phyloP scores from a whole-genome alignment of 1,284 basidiomycete species.

The Grifola frondosa region DNA sequence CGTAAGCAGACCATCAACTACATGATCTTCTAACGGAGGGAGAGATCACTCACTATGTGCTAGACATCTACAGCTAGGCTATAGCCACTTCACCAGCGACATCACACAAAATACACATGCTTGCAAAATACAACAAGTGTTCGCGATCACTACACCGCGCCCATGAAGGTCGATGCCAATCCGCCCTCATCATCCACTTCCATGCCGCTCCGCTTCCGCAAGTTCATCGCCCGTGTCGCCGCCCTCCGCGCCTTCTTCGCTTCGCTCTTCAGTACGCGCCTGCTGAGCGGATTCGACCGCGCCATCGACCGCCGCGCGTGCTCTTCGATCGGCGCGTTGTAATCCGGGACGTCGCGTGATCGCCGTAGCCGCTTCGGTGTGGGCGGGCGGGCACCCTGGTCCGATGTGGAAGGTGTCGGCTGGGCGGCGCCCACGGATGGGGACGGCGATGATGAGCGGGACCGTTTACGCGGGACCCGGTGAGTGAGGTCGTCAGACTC shows the following conservation, averaged over 20 bases:
- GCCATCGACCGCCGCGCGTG: constrained; percentile 42
- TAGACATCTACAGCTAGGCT: too few relatives aligned
- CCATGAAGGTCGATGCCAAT: constrained; percentile 29
- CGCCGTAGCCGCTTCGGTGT: constrained; percentile 60
- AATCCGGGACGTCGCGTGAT: constrained; percentile 48
- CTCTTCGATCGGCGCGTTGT: constrained; percentile 45
- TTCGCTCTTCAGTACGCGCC: constrained; percentile 57
- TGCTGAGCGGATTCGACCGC: constrained; percentile 53
- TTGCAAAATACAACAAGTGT: too few relatives aligned
- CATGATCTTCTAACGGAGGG: too few relatives aligned
- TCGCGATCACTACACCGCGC: background rate
- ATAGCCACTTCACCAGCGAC: too few relatives aligned
- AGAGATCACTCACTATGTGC: too few relatives aligned
- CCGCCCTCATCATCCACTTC: constrained; percentile 35
- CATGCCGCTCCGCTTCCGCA: constrained; percentile 30
- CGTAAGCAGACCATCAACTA: too few relatives aligned
- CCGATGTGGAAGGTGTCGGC: background rate
- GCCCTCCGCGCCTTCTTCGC: constrained; percentile 58
- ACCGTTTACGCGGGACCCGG: constrained; percentile 38
- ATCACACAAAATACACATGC: too few relatives aligned
- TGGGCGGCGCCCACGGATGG: constrained; percentile 8
- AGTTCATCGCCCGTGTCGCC: constrained; percentile 23
- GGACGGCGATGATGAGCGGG: constrained; percentile 29
- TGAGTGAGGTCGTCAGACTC: constrained; percentile 45
- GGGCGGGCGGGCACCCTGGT: constrained; percentile 28